A percentile compares a stretch with the other conserved stretches of the same genome.
Evolutionary conservation across 1,284 basidiomycete genomes (phyloP).

Genomic region (Tylopilus sp.): DNA sequence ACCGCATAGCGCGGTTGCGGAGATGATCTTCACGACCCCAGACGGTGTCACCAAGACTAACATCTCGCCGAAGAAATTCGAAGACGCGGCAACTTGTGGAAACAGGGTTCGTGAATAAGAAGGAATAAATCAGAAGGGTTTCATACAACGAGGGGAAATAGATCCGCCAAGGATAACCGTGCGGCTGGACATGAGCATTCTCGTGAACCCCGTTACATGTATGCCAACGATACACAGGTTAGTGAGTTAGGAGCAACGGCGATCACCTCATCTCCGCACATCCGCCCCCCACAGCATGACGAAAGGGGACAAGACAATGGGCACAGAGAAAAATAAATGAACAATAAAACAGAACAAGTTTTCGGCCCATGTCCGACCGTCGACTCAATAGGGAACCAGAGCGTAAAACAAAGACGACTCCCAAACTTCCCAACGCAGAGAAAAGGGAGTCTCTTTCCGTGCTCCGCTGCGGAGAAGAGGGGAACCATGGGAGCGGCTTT

Average conservation of each 20-base stretch:
- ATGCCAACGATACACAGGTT: slow-evolving; percentile 16
- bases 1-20: slow-evolving; percentile 10
- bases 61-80: neutral
- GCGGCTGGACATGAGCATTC: slow-evolving; percentile 8
- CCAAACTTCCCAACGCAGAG: slow-evolving; percentile 3
- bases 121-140: neutral
- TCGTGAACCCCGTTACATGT: slow-evolving; percentile 13
- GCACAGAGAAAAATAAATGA: slow-evolving; percentile 1
- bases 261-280: slow-evolving; percentile 33
- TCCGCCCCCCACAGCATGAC: slow-evolving; percentile 13
- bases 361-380: neutral
- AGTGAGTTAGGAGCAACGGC: slow-evolving; percentile 26
- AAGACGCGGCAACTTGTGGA: neutral
- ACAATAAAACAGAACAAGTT: neutral
- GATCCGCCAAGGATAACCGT: slow-evolving; percentile 8
- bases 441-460: slow-evolving; percentile 4
- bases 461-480: slow-evolving; percentile 4
- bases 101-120: neutral
- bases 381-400: slow-evolving; percentile 10
- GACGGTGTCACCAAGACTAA: neutral
- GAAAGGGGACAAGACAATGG: slow-evolving; percentile 8
- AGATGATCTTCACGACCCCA: slow-evolving; percentile 10
- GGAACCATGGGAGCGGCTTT: slow-evolving; percentile 1
- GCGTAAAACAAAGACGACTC: neutral
- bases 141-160: slow-evolving; percentile 1